phyloP scores from a whole-genome alignment of 2,329 filamentous ascomycete species.

The Trichoderma guizhouense region DNA sequence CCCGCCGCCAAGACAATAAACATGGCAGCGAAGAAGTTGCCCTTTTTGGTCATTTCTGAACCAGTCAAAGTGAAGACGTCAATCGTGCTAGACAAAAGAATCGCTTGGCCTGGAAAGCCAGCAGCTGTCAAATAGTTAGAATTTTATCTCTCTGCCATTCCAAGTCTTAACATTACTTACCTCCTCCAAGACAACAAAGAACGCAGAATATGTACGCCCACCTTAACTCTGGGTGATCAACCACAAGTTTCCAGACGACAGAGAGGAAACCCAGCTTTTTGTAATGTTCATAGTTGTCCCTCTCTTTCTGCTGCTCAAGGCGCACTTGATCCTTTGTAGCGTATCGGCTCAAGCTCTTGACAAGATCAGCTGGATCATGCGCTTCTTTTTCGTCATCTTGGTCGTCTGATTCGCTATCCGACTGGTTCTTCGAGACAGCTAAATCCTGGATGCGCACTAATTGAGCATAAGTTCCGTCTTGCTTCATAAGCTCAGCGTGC shows the following conservation, averaged over 20 bases:
- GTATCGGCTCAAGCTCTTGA: conserved; percentile 33
- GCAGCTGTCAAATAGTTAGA: conserved; percentile 27
- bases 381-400: conserved; percentile 22
- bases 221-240: conserved; percentile 36
- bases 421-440: conserved; percentile 25
- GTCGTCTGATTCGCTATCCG: conserved; percentile 25
- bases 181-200: conserved; percentile 28
- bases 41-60: conserved; percentile 34
- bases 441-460: conserved; percentile 45
- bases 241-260: conserved; percentile 34
- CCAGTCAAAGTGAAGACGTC: conserved; percentile 39
- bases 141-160: no score
- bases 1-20: conserved; percentile 50
- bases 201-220: conserved; percentile 36
- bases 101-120: conserved; percentile 42
- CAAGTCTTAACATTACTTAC: conserved; percentile 18
- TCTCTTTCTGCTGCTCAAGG: conserved; percentile 34
- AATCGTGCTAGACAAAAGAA: conserved; percentile 41
- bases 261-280: conserved; percentile 33
- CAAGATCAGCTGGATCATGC: conserved; percentile 23
- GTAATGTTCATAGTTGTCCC: conserved; percentile 31
- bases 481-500: conserved; percentile 50
- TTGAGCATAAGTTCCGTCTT: conserved; percentile 47
- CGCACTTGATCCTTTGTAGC: conserved; percentile 30
- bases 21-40: conserved; percentile 55